Base-by-base conservation (phyloP, 331 rosid genomes). In the Spiraea crenata region DNA sequence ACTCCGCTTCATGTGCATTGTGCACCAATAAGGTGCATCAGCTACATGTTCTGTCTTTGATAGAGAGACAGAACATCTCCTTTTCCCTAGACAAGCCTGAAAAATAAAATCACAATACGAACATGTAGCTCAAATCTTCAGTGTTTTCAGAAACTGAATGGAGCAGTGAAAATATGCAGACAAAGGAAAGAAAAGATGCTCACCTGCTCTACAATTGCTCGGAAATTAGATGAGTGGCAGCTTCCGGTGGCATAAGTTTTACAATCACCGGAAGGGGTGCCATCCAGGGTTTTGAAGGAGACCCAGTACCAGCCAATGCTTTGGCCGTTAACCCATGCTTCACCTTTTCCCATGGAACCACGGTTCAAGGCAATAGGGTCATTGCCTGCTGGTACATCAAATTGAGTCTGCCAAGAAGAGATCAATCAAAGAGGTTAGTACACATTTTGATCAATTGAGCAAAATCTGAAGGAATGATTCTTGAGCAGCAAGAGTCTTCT, bases 331-430 rank as follows among this genome's bases (percentile, higher is more conserved):
- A 93, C 70, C 87, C 97, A 93, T 58, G 71, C 84, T 62, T 77
- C 74, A 61, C 98, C 97, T 76, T 93, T 93, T 56, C 98, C 96
- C 98, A 90, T 89, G 16, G 92, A 81, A 67, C 86, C 88, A 47
- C 89, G 96, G 76, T 90, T 86, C 47, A 93, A 56, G 42, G 84
- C 91, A 12, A 90, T 52, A 17, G 98, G 95, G n/a, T 89, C 84
- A 12, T 73, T 77, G 37, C 95, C 92, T 2, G 62, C 74, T 5
- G 98, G 92, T 73, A 88, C 91, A 74, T 89, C 82, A 76, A 90
- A 93, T 56, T 60, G 72, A 57, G 83, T 87, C 99, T 90, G 87
- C 57, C 57, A 37, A 38, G 17, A 20, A 41, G 60, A 67, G 63
- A 49, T 37, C 61, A 78, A 50, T 41, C 46, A 75, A 51, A 41